Evolutionary conservation across 805 yeast genomes (phyloP).

Genomic region (Yarrowia osloensis): DNA sequence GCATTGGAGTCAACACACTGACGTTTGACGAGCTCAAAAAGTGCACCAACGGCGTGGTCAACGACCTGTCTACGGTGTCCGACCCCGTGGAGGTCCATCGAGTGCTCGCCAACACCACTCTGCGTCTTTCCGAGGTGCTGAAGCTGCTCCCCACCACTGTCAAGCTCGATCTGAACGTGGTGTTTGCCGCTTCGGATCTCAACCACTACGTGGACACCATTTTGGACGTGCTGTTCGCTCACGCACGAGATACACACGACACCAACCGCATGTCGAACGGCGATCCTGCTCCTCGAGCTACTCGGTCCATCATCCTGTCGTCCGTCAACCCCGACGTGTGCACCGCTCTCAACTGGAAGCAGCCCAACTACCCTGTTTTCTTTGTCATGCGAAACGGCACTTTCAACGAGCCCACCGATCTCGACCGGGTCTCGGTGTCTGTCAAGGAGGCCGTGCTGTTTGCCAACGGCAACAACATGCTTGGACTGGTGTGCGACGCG

Average conservation of each 20-base stretch:
- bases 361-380: slow-evolving; percentile 94
- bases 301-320: slow-evolving; percentile 76
- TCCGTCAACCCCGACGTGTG: slow-evolving; percentile 89
- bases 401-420: slow-evolving; percentile 38
- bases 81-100: slow-evolving; percentile 47
- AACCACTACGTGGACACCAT: slow-evolving; percentile 77
- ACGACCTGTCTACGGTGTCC: slow-evolving; percentile 32
- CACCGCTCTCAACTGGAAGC: slow-evolving; percentile 95
- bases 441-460: slow-evolving; percentile 80
- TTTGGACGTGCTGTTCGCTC: slow-evolving; percentile 70
- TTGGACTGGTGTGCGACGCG: slow-evolving; percentile 73
- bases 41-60: not conserved
- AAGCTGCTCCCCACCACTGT: slow-evolving; percentile 57
- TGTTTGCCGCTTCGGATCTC: slow-evolving; percentile 49
- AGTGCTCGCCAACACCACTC: slow-evolving; percentile 51
- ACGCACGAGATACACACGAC: slow-evolving; percentile 53
- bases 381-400: slow-evolving; percentile 61
- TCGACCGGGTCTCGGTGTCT: slow-evolving; percentile 50
- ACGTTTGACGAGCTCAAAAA: slow-evolving; percentile 4
- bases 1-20: slow-evolving; percentile 49
- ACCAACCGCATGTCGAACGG: slow-evolving; percentile 31
- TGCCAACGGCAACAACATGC: slow-evolving; percentile 76
- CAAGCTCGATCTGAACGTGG: slow-evolving; percentile 43
- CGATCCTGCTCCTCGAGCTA: slow-evolving; percentile 30
- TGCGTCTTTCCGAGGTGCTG: slow-evolving; percentile 64